Evolutionary conservation across 768 basidiomycete genomes (phyloP).

Genomic region (Amanita thiersii): DNA sequence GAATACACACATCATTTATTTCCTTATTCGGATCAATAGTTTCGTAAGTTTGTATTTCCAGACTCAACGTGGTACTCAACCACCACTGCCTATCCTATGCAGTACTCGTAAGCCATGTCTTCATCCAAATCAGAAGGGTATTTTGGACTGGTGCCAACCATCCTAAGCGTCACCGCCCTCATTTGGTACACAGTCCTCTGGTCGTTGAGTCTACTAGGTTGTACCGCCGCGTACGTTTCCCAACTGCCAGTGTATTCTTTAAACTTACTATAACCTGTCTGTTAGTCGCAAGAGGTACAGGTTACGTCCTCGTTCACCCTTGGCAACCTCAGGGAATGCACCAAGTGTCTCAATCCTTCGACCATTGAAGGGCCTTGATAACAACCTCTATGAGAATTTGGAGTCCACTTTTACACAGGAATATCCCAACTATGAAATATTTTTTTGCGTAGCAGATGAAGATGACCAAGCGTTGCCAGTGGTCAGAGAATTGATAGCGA

Average conservation of each 20-base stretch:
- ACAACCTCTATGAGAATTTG: constrained; percentile 93
- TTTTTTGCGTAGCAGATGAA: constrained; percentile 87
- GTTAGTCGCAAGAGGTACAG: constrained; percentile 71
- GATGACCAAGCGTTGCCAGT: constrained; percentile 83
- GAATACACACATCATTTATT: too few relatives aligned
- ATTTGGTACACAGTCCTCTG: constrained; percentile 59
- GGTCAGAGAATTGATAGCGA: constrained; percentile 66
- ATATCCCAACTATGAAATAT: constrained; percentile 86
- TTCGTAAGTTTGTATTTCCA: too few relatives aligned
- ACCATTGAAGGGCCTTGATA: constrained; percentile 91
- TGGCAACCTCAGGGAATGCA: constrained; percentile 36
- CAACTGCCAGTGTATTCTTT: constrained; percentile 1
- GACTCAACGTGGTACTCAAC: too few relatives aligned
- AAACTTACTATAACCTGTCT: not conserved
- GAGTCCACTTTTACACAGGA: constrained; percentile 90
- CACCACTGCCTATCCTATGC: not conserved
- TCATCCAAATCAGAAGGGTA: not conserved
- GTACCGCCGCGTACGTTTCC: constrained; percentile 55
- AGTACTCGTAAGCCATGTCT: not conserved
- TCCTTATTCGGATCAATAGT: too few relatives aligned
- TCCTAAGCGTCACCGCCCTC: constrained; percentile 26
- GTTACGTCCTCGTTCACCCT: constrained; percentile 53
- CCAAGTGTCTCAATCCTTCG: constrained; percentile 93
- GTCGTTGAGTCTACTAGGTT: constrained; percentile 61
- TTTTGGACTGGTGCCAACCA: not conserved